These are phyloP conservation scores for Candida pseudofarinosa DNA, from an alignment of 805 yeast genomes.

Conservation along the genomic window DNA sequence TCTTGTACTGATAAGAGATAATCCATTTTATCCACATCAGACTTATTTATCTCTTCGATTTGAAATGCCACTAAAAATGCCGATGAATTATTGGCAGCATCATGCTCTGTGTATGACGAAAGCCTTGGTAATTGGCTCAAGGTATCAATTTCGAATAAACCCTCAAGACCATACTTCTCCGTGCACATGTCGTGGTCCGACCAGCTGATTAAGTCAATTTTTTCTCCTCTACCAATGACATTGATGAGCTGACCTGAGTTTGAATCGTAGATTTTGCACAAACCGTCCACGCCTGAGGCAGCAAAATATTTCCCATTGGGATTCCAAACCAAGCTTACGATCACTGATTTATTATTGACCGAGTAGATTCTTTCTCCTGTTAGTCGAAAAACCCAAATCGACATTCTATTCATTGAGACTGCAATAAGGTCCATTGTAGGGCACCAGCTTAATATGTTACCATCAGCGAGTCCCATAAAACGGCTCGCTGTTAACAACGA, in stretches of 20 bases:
- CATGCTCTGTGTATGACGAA: conserved; percentile 12
- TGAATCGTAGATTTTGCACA: conserved; percentile 42
- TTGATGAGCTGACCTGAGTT: conserved; percentile 42
- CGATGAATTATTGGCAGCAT: not conserved
- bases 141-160: conserved; percentile 26
- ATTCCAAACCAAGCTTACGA: conserved; percentile 28
- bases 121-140: conserved; percentile 34
- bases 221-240: conserved; percentile 13
- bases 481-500: conserved; percentile 6
- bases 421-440: conserved; percentile 53
- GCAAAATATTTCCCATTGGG: conserved; percentile 40
- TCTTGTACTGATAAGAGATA: conserved; percentile 24
- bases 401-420: conserved; percentile 46
- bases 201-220: conserved; percentile 17
- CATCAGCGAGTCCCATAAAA: conserved; percentile 29
- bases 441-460: conserved; percentile 42
- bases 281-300: conserved; percentile 41
- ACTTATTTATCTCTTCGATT: conserved; percentile 4
- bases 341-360: conserved; percentile 31
- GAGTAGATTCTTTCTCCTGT: conserved; percentile 54
- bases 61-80: not conserved
- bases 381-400: conserved; percentile 48
- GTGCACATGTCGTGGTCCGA: conserved; percentile 5
- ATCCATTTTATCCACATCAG: conserved; percentile 9
- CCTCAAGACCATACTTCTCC: conserved; percentile 9